Conservation (phyloP, 2,329 filamentous ascomycete species). For the Pseudocercospora fuligena region DNA sequence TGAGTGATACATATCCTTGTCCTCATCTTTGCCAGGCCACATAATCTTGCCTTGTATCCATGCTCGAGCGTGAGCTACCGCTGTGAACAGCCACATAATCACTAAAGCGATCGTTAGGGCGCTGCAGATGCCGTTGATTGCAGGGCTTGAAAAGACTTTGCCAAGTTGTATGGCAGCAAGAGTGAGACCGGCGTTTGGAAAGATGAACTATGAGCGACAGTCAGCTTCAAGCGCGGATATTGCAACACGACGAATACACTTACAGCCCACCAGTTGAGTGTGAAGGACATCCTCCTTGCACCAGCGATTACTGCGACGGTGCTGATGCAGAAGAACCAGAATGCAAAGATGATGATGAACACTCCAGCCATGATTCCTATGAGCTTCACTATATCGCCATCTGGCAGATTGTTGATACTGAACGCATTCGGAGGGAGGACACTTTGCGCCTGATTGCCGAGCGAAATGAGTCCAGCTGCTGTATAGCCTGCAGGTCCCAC, state of each 20-base stretch:
- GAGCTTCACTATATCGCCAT: slow-evolving; percentile 46
- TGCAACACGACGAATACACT: not conserved
- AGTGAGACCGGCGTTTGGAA: slow-evolving; percentile 68
- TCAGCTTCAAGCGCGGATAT: not conserved
- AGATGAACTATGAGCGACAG: slow-evolving; percentile 55
- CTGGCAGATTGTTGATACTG: slow-evolving; percentile 37
- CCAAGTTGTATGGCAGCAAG: slow-evolving; percentile 64
- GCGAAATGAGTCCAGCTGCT: slow-evolving; percentile 52
- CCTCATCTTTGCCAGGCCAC: slow-evolving; percentile 66
- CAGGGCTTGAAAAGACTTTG: slow-evolving; percentile 56
- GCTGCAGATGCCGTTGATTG: slow-evolving; percentile 59
- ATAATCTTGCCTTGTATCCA: slow-evolving; percentile 59
- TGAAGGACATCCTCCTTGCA: slow-evolving; percentile 51
- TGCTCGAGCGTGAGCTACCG: slow-evolving; percentile 56
- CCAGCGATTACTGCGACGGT: slow-evolving; percentile 46
- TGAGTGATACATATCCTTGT: slow-evolving; percentile 47
- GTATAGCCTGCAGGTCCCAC: slow-evolving; percentile 55
- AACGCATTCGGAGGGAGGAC: slow-evolving; percentile 44
- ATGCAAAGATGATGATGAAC: slow-evolving; percentile 55
- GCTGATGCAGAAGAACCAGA: slow-evolving; percentile 57
- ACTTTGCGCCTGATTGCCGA: slow-evolving; percentile 48
- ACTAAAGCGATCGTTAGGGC: slow-evolving; percentile 62
- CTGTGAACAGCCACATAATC: slow-evolving; percentile 60
- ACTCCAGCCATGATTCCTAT: slow-evolving; percentile 49
- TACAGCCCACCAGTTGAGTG: slow-evolving; percentile 62